phyloP scores from a whole-genome alignment of 1,284 basidiomycete species.

The Rhodotorula sp. region DNA sequence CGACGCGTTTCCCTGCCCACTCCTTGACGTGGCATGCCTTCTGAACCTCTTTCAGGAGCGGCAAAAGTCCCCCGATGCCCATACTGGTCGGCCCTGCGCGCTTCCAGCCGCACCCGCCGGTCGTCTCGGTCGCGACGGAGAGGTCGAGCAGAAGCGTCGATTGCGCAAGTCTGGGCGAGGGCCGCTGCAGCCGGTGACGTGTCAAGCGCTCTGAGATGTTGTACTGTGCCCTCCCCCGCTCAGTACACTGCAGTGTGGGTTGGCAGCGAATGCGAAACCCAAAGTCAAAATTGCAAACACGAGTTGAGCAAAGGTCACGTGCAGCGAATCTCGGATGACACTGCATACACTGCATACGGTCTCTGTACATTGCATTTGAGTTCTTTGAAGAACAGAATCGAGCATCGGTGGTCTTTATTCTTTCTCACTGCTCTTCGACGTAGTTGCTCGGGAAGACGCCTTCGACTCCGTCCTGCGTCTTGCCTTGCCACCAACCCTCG shows the following conservation, averaged over 20 bases:
- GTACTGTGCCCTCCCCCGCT: too few relatives aligned
- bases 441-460: slow-evolving; percentile 58
- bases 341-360: background rate
- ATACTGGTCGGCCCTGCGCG: background rate
- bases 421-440: background rate
- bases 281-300: too few relatives aligned
- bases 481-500: slow-evolving; percentile 89
- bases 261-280: background rate
- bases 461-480: slow-evolving; percentile 49
- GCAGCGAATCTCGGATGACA: slow-evolving; percentile 41
- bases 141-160: background rate
- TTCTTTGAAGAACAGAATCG: too few relatives aligned
- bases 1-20: slow-evolving; percentile 55
- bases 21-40: slow-evolving; percentile 72
- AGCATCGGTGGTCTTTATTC: too few relatives aligned
- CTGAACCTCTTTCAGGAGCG: slow-evolving; percentile 87
- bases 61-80: slow-evolving; percentile 78
- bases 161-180: background rate
- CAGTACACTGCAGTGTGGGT: too few relatives aligned
- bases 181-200: too few relatives aligned
- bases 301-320: background rate
- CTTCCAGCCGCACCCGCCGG: background rate
- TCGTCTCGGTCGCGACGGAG: background rate
- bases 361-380: too few relatives aligned
- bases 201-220: too few relatives aligned